A percentile compares a stretch with the other conserved stretches of the same genome.
phyloP scores from a whole-genome alignment of 768 basidiomycete genomes.

The Leccinellum albellum region DNA sequence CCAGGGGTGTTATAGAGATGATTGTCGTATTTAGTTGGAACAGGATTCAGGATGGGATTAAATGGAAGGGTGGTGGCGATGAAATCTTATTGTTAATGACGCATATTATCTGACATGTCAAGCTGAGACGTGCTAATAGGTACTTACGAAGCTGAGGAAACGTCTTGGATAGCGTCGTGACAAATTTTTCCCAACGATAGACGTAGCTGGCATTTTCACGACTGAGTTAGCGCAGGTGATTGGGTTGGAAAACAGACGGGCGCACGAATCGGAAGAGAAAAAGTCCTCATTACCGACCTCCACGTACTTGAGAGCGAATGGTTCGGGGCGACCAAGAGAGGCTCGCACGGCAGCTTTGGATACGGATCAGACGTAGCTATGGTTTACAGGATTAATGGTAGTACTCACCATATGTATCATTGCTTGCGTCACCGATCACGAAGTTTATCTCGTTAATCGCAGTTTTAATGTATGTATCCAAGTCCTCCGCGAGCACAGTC shows the following conservation, averaged over 20 bases:
- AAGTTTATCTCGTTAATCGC: neutral
- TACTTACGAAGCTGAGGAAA: neutral
- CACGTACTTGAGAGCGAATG: neutral
- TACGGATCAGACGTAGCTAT: neutral
- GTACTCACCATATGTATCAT: neutral
- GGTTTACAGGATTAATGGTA: neutral
- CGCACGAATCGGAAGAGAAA: neutral
- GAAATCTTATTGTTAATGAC: neutral
- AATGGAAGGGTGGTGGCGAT: neutral
- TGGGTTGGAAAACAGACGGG: neutral
- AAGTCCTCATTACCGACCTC: neutral
- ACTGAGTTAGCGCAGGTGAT: neutral
- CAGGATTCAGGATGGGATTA: neutral
- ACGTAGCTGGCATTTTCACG: neutral
- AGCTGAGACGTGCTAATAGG: neutral
- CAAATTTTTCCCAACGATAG: neutral
- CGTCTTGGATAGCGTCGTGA: neutral
- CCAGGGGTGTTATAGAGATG: neutral
- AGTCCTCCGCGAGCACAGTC: neutral
- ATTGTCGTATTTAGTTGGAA: neutral
- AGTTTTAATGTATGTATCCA: neutral
- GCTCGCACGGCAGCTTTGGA: neutral
- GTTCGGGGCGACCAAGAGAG: neutral
- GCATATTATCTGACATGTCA: neutral
- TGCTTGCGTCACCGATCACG: neutral